A percentile compares a stretch with the other conserved stretches of the same genome.
phyloP scores from a whole-genome alignment of 257 asterid species.

The Linaria vulgaris region DNA sequence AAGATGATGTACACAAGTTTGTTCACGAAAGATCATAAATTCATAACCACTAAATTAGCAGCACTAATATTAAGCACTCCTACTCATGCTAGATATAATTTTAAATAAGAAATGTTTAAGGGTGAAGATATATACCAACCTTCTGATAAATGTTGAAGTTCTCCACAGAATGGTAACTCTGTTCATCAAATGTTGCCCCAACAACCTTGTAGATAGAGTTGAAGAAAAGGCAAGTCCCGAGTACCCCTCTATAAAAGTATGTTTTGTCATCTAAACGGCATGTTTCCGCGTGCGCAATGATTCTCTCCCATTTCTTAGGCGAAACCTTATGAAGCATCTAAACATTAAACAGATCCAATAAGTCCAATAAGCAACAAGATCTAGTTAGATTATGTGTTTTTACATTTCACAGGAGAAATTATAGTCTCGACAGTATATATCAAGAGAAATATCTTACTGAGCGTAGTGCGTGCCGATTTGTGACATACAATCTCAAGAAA shows the following conservation, averaged over 20 bases:
- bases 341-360: constrained; percentile 19
- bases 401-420: neutral
- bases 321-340: constrained; percentile 63
- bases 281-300: constrained; percentile 52
- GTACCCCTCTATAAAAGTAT: constrained; percentile 37
- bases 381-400: neutral
- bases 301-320: constrained; percentile 59
- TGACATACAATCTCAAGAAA: constrained; percentile 48
- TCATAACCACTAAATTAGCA: neutral
- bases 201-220: constrained; percentile 55
- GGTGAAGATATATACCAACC: constrained; percentile 43
- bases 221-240: constrained; percentile 43
- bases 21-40: neutral
- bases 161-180: constrained; percentile 39
- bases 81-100: constrained; percentile 6
- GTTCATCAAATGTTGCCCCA: constrained; percentile 61
- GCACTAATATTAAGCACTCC: too few species aligned
- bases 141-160: constrained; percentile 42
- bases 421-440: neutral
- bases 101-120: neutral
- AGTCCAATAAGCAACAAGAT: neutral
- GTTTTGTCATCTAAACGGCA: constrained; percentile 50
- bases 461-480: constrained; percentile 44
- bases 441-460: constrained; percentile 47
- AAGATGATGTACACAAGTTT: neutral